Percentiles rank a stretch among this genome's conserved stretches.
Conservation (phyloP, 192 early-diverging fungal genomes). For the Coemansia sp. region DNA sequence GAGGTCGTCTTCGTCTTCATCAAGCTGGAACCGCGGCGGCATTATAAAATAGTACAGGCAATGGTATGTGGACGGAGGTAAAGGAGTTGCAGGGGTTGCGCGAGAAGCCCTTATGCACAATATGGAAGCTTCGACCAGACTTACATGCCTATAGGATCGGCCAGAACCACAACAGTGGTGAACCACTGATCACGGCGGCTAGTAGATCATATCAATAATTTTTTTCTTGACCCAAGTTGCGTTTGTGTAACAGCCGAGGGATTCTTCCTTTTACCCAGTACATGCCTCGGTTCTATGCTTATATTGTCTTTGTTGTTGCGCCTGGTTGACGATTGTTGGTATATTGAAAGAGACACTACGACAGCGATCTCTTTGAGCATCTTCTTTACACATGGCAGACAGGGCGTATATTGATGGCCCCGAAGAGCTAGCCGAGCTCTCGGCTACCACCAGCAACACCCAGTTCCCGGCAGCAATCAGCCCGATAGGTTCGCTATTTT, state of each 20-base stretch:
- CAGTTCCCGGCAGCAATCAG: conserved; percentile 50
- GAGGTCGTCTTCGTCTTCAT: conserved; percentile 37
- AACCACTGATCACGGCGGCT: background rate
- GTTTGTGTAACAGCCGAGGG: background rate
- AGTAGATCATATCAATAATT: conserved; percentile 4
- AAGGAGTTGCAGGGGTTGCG: background rate
- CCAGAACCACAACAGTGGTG: background rate
- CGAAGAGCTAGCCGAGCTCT: conserved; percentile 47
- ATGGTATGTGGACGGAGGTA: background rate
- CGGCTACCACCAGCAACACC: conserved; percentile 23
- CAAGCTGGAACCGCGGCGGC: conserved; percentile 45
- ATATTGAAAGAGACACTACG: background rate
- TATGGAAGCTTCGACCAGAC: background rate
- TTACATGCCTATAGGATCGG: background rate
- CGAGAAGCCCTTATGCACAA: background rate
- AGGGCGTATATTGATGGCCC: conserved; percentile 42
- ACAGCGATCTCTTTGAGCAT: background rate
- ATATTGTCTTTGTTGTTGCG: background rate
- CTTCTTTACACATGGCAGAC: conserved; percentile 16
- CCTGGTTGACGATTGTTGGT: background rate
- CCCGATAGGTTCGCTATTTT: conserved; percentile 34
- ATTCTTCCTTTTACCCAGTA: background rate
- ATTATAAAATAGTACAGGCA: conserved; percentile 6
- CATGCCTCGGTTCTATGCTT: background rate
- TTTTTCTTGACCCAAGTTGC: conserved; percentile 1